phyloP scores from a whole-genome alignment of 2,329 filamentous ascomycete species.

The Diaporthe ampelina region DNA sequence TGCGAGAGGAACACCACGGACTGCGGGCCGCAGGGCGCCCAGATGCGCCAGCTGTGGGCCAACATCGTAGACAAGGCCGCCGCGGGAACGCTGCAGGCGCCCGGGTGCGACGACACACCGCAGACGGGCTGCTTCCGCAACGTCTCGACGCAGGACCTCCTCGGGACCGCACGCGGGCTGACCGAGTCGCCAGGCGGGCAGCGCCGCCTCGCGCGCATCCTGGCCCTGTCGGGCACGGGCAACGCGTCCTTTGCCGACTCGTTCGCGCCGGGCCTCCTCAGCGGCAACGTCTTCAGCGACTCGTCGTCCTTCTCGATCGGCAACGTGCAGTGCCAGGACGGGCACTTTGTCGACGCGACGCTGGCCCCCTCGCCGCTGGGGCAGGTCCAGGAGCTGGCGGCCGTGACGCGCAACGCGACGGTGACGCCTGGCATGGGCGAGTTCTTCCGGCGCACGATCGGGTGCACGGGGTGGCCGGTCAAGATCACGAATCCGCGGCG shows the following conservation, averaged over 20 bases:
- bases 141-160: constrained; percentile 47
- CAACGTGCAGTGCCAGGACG: constrained; percentile 56
- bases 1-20: constrained; percentile 47
- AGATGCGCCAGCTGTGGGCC: constrained; percentile 47
- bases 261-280: constrained; percentile 19
- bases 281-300: constrained; percentile 44
- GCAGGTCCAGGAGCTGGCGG: constrained; percentile 25
- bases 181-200: constrained; percentile 15
- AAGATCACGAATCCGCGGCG: constrained; percentile 52
- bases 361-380: constrained; percentile 46
- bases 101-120: constrained; percentile 52
- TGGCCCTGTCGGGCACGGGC: constrained; percentile 50
- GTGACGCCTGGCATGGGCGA: constrained; percentile 53
- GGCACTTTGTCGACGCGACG: constrained; percentile 48
- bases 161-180: constrained; percentile 43
- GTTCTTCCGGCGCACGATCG: constrained; percentile 51
- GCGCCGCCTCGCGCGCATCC: constrained; percentile 44
- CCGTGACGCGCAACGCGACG: constrained; percentile 44
- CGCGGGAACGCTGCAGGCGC: constrained; percentile 52
- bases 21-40: constrained; percentile 50
- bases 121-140: constrained; percentile 52
- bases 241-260: constrained; percentile 46
- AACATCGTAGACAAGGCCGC: constrained; percentile 49
- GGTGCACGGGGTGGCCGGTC: constrained; percentile 58
- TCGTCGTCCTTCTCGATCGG: constrained; percentile 47